phyloP scores from a whole-genome alignment of 1,284 basidiomycete species.

The Leccinum ponderosum region DNA sequence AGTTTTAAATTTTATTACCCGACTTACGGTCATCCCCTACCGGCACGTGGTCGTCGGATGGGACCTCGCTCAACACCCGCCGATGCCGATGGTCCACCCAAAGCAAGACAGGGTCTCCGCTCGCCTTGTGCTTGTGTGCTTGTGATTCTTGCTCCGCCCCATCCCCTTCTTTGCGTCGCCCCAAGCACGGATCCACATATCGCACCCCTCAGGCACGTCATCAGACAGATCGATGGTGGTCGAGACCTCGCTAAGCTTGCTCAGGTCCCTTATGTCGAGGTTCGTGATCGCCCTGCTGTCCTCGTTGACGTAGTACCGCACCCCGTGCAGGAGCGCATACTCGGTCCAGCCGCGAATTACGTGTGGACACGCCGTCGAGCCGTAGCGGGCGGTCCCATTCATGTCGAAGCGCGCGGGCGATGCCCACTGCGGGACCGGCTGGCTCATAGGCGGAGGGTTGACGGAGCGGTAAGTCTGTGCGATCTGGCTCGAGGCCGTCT shows the following conservation, averaged over 20 bases:
- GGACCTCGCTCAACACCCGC: slow-evolving; percentile 49
- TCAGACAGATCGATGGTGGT: slow-evolving; percentile 51
- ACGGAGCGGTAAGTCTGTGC: slow-evolving; percentile 21
- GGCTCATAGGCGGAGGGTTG: slow-evolving; percentile 20
- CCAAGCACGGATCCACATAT: slow-evolving; percentile 50
- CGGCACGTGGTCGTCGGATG: slow-evolving; percentile 31
- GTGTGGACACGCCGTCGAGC: slow-evolving; percentile 24
- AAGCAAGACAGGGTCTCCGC: slow-evolving; percentile 42
- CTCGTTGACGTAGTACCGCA: slow-evolving; percentile 65
- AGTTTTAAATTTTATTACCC: neutral
- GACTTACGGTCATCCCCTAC: slow-evolving; percentile 59
- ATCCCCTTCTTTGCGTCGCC: slow-evolving; percentile 19
- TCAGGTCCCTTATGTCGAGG: slow-evolving; percentile 54
- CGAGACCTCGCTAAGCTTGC: slow-evolving; percentile 50
- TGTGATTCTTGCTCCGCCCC: slow-evolving; percentile 27
- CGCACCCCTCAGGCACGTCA: slow-evolving; percentile 44
- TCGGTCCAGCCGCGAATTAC: slow-evolving; percentile 57
- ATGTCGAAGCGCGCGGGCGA: slow-evolving; percentile 24
- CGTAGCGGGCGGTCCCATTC: slow-evolving; percentile 36
- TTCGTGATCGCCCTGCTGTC: slow-evolving; percentile 62
- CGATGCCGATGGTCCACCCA: slow-evolving; percentile 68
- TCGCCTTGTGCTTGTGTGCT: slow-evolving; percentile 16
- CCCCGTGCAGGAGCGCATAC: slow-evolving; percentile 65
- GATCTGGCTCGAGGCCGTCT: slow-evolving; percentile 22
- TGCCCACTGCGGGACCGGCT: slow-evolving; percentile 33